Evolutionary conservation across 768 basidiomycete genomes (phyloP), one percentile per base, ranked within the genome.

Genomic region (Rhodotorula paludigena): DNA sequence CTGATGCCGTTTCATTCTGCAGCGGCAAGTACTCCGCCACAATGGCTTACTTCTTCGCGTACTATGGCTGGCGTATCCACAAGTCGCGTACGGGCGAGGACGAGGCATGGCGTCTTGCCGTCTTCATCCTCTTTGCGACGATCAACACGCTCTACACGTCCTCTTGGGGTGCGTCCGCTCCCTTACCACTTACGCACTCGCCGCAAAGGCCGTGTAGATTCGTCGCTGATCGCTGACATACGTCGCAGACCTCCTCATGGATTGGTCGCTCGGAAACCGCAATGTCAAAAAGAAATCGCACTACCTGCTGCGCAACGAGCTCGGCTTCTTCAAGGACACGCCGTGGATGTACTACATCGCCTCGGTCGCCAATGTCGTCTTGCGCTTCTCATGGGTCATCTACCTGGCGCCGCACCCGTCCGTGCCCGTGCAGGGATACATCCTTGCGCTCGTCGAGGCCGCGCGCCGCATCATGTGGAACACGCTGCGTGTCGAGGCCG

Each of bases 401-500:
- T 93, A 91, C 77, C 82, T 92, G 55, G 87, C 89, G 6, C 68
- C 69, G 36, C 35, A 74, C 2, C 83, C 83, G 16, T 64, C 75
- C 4, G 57, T 71, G 0, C 80, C 80, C 70, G 78, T 82, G 61
- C 81, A 82, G 67, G 80, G 84, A 0, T 92, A 90, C 79, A 81
- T 90, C 52, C 83, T 80, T 20, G 90, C 82, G 4, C 70, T 87
- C 57, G 73, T 90, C 47, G 94, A 98, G 75, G 84, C 91, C 77
- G 73, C 90, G 11, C 80, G 94, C 49, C 82, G 94, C 60, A 85
- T 85, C 78, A 88, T 88, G 72, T 98, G 94, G 94, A 96, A 94
- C 78, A 75, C 88, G 89, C 91, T 66, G 74, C 66, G 74, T 56
- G 72, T 76, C 48, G 75, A 76, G 44, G 73, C 74, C 0, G 75